A percentile compares a stretch with the other conserved stretches of the same genome.
Evolutionary conservation across 1,139 yeast genomes (phyloP).

Genomic region (Saccharomyces pastorianus): DNA sequence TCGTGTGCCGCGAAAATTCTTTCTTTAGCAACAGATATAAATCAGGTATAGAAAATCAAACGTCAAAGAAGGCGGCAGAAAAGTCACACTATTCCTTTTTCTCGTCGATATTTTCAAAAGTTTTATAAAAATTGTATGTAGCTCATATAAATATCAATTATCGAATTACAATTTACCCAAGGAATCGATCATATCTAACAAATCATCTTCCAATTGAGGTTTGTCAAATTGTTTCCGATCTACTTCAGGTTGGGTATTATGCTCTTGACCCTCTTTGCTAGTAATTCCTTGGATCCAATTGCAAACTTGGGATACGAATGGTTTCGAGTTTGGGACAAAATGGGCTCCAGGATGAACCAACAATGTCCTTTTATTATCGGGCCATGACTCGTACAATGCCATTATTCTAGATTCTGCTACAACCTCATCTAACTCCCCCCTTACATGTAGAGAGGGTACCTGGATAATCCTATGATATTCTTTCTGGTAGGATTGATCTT

Average conservation of each 20-base stretch:
- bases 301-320: constrained; percentile 48
- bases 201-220: constrained; percentile 23
- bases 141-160: not conserved
- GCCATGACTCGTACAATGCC: constrained; percentile 48
- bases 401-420: constrained; percentile 64
- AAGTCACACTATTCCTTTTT: not conserved
- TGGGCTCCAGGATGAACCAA: constrained; percentile 82
- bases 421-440: constrained; percentile 83
- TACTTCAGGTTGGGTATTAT: not conserved
- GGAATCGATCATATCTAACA: constrained; percentile 26
- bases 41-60: not conserved
- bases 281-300: constrained; percentile 41
- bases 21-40: not conserved
- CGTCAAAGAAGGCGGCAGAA: not conserved
- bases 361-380: constrained; percentile 39
- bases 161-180: constrained; percentile 17
- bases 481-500: constrained; percentile 43
- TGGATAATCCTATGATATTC: constrained; percentile 37
- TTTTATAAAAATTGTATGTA: not conserved
- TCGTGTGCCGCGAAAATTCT: not conserved
- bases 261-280: not conserved
- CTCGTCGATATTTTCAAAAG: not conserved
- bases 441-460: constrained; percentile 61
- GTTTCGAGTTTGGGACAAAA: constrained; percentile 71
- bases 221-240: constrained; percentile 1